Conservation (phyloP, 2,329 filamentous ascomycete species). For the Epichloe sylvatica region DNA sequence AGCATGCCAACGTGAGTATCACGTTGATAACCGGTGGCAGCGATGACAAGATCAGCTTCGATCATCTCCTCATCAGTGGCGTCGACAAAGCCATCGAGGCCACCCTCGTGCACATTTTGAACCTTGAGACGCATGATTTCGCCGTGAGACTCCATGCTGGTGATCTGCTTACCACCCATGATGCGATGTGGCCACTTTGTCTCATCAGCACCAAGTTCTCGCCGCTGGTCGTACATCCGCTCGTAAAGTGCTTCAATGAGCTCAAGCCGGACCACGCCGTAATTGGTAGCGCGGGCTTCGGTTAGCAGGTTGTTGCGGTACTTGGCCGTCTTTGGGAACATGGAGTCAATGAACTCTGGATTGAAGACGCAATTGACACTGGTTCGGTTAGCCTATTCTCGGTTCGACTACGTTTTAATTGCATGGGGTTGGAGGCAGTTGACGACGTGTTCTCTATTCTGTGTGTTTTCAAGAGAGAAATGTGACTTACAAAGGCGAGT, state of each 20-base stretch:
- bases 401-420: background rate
- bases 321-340: conserved; percentile 53
- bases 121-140: conserved; percentile 47
- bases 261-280: conserved; percentile 82
- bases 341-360: conserved; percentile 63
- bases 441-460: too few species aligned
- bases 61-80: conserved; percentile 40
- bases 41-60: conserved; percentile 68
- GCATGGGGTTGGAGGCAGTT: background rate
- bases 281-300: conserved; percentile 76
- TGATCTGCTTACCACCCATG: conserved; percentile 52
- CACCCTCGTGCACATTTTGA: conserved; percentile 28
- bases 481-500: conserved; percentile 73
- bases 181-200: conserved; percentile 72
- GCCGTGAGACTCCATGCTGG: conserved; percentile 39
- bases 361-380: conserved; percentile 96
- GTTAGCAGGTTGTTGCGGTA: conserved; percentile 47
- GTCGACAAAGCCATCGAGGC: conserved; percentile 26
- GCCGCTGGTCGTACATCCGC: conserved; percentile 71
- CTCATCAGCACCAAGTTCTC: conserved; percentile 55
- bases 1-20: conserved; percentile 70
- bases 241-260: conserved; percentile 83
- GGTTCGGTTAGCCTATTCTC: background rate
- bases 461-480: background rate
- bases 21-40: conserved; percentile 75